A percentile compares a stretch with the other conserved stretches of the same genome.
Conservation (phyloP, 2,329 filamentous ascomycete genomes). For the Trichoderma sp. region DNA sequence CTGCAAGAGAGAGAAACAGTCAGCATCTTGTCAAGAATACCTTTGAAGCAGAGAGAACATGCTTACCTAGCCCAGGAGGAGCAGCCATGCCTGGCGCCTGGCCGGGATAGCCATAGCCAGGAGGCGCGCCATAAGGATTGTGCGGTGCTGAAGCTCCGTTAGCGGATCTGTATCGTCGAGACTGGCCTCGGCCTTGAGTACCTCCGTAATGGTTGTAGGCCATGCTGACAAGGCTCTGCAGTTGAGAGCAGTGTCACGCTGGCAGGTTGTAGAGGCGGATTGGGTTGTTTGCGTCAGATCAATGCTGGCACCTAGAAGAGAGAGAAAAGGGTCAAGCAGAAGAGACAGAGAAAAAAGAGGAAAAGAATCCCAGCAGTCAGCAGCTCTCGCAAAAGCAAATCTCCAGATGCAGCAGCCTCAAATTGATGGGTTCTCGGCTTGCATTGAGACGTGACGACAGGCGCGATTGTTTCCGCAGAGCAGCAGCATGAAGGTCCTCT, state of each 20-base stretch:
- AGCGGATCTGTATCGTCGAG: constrained; percentile 22
- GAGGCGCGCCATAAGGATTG: constrained; percentile 70
- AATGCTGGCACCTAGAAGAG: not conserved
- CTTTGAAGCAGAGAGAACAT: not conserved
- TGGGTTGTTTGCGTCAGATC: not conserved
- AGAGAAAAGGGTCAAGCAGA: not conserved
- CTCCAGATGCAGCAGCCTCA: constrained; percentile 3
- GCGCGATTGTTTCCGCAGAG: not conserved
- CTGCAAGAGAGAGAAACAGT: constrained; percentile 39
- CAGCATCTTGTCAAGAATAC: not conserved
- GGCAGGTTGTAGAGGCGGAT: not conserved
- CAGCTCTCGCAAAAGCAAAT: not conserved
- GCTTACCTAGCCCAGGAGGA: constrained; percentile 78
- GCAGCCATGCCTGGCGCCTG: constrained; percentile 67
- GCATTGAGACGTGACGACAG: constrained; percentile 2
- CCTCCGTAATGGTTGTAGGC: constrained; percentile 62
- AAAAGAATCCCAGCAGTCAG: not conserved
- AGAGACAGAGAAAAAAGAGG: not conserved
- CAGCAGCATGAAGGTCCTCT: not conserved
- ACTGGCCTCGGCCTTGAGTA: constrained; percentile 28
- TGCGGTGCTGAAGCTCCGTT: constrained; percentile 15
- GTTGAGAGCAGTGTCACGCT: not conserved
- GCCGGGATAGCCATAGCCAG: constrained; percentile 67
- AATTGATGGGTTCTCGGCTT: constrained; percentile 7
- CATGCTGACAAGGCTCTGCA: constrained; percentile 38